Evolutionary conservation across 208 protist genomes (phyloP), one percentile per base, ranked within the genome.

Genomic region (Leishmania gerbilli): DNA sequence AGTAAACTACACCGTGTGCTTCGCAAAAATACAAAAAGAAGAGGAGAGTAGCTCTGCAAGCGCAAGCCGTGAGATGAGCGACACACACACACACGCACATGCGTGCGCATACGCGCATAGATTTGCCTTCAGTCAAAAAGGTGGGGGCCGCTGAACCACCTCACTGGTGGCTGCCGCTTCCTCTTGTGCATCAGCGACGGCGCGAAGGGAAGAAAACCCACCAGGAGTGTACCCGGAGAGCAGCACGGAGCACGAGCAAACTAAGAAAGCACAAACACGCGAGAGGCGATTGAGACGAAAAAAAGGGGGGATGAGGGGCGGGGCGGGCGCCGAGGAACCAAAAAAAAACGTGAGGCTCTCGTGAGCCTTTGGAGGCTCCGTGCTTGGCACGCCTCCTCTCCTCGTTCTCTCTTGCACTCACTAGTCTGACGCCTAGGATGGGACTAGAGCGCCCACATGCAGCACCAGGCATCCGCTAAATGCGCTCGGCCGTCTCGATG

Each of bases 401-500:
- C 17, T 24, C 15, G 13, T 56, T 45, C 13, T 60, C 34, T 55
- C 47, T 21, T 56, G 19, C 49, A 47, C 47, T 40, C 71, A 0
- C 79, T 53, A 31, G 13, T 2, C 11, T 53, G 15, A 76, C 79
- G 65, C 40, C 19, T 68, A 11, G 8, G 24, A 53, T 45, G 3
- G 45, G 11, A 55, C 0, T 51, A 3, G 11, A 51, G 9, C 8
- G 19, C 42, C n/a, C 6, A 49, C 37, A 79, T 55, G 60, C 15
- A 34, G 40, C 19, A 24, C 47, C 60, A 64, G 27, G 17, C 42
- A 11, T n/a, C 45, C 13, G n/a, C 47, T 79, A 99, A 76, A 99
- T 95, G 72, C 88, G 77, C 47, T 98, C 94, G 3, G 88, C 85
- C 11, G 95, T 92, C 74, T 97, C 91, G 77, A 99, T 98, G 76